A percentile compares a stretch with the other conserved stretches of the same genome.
Evolutionary conservation across 176 grass and related monocot species (phyloP).

Genomic region (barley (Hordeum vulgare)): MorexV3_pseudomolecules_assembly NC_058519.1:11243793-11244292

Average conservation of each 20-base stretch:
- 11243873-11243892: too few relatives aligned
- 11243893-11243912: too few relatives aligned
- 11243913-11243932: too few relatives aligned
- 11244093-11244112: slow-evolving; percentile 29
- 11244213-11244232: slow-evolving; percentile 13
- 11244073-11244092: background rate
- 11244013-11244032: background rate
- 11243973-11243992: slow-evolving; percentile 33
- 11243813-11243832: too few relatives aligned
- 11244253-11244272: slow-evolving; percentile 18
- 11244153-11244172: slow-evolving; percentile 7
- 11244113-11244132: background rate
- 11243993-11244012: slow-evolving; percentile 55
- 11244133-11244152: slow-evolving; percentile 13
- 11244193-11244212: background rate
- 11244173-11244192: slow-evolving; percentile 55
- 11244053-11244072: slow-evolving; percentile 62
- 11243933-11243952: slow-evolving; percentile 10
- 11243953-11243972: slow-evolving; percentile 36
- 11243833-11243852: too few relatives aligned
- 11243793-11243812: too few relatives aligned
- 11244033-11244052: background rate
- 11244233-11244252: slow-evolving; percentile 74
- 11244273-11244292: slow-evolving; percentile 23
- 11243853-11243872: too few relatives aligned